Conservation (phyloP, 2,329 filamentous ascomycete genomes). For the Talaromyces rugulosus region DNA sequence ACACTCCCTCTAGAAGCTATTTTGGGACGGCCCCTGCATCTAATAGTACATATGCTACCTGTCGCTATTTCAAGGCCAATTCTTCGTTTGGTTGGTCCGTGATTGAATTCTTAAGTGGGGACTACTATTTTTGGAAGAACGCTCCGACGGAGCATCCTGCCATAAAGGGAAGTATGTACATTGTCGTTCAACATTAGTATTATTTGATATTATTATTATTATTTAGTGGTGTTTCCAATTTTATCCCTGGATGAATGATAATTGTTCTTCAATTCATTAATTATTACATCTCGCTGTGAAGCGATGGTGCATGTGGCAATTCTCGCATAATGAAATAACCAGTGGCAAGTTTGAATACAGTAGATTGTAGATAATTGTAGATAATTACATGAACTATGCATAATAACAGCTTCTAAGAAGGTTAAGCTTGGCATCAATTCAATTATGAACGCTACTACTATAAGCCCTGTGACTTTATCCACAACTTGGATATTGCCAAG, state of each 20-base stretch:
- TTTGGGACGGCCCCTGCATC: too few relatives aligned
- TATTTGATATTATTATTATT: not conserved
- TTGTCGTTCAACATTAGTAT: not conserved
- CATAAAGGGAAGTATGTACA: not conserved
- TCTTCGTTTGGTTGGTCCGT: not conserved
- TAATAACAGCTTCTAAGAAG: not conserved
- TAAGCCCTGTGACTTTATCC: not conserved
- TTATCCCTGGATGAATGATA: too few relatives aligned
- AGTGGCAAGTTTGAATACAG: too few relatives aligned
- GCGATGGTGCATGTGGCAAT: not conserved
- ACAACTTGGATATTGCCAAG: not conserved
- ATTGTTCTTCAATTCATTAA: too few relatives aligned
- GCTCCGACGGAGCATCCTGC: conserved; percentile 6
- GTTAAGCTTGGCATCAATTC: not conserved
- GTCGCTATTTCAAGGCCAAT: not conserved
- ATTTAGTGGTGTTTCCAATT: not conserved
- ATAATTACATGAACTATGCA: too few relatives aligned
- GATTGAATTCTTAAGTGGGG: not conserved
- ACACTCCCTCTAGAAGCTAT: not conserved
- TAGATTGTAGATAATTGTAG: too few relatives aligned
- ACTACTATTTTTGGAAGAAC: not conserved
- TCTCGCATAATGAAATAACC: too few relatives aligned
- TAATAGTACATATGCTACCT: not conserved
- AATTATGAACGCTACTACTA: not conserved
- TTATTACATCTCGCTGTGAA: too few relatives aligned